Evolutionary conservation across 768 basidiomycete genomes (phyloP), one percentile per base, ranked within the genome.

Genomic region (Nidularia sp.): DNA sequence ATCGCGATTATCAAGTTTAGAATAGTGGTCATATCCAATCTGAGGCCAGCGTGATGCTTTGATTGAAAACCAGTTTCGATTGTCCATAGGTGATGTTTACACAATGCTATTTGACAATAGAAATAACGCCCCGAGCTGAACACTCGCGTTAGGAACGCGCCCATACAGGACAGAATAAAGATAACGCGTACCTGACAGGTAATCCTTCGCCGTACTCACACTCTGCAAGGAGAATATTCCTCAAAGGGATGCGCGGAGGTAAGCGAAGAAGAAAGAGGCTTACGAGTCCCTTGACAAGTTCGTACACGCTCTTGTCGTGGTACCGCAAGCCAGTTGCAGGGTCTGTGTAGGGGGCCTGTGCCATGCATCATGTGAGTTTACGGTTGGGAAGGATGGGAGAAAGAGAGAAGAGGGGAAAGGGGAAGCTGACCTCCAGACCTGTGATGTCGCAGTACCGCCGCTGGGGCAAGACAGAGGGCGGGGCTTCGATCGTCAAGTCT

Each of bases 281-380:
- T 53, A 90, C 90, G 61, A 93, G 68, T 47, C 79, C 77, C 63
- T 88, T 89, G 56, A 93, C 81, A 31, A 90, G 71, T 45, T 90
- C 88, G 62, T 91, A 93, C n/a, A 93, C 81, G 55, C 83, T 88
- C 72, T 88, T 90, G 73, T 93, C 86, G 55, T 93, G 87, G 62
- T 88, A 93, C 3, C 91, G 78, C 7, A 93, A 72, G 1, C 85
- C 84, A 0, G 90, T 91, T 1, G 82, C 79, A 5, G 91, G 90
- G 57, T 93, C 88, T 0, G 88, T 92, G 57, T 93, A 93, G 1
- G 86, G 88, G 0, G 88, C 90, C 89, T 31, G 18, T 43, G 18
- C 31, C 41, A 18, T 31, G 41, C 31, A 43, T 41, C 22, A 13
- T 7, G 34, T 9, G 5, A 10, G 32, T 9, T 33, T 33, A 54